These are phyloP conservation scores for Mucor circinelloides DNA, from an alignment of 371 early-diverging fungal genomes.

Conservation along the genomic window DNA sequence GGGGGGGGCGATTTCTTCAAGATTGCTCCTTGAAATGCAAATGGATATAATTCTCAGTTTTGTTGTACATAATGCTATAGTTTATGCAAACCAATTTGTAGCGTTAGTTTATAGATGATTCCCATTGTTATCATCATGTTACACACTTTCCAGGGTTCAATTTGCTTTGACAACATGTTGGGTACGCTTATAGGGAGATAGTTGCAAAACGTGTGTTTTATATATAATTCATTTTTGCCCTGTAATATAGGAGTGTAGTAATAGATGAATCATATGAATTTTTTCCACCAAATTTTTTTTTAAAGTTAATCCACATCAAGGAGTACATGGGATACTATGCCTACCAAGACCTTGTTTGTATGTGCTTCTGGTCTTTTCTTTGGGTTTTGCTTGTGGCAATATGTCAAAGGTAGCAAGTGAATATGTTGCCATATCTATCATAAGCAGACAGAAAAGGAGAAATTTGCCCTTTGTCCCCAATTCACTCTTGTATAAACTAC, in stretches of 20 bases:
- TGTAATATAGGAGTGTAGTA: background rate
- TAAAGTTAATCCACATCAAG: background rate
- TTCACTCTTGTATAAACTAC: background rate
- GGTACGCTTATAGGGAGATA: background rate
- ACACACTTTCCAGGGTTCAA: background rate
- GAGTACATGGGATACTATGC: background rate
- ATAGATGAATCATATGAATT: background rate
- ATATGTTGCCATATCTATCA: conserved; percentile 1
- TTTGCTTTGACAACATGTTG: background rate
- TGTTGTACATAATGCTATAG: no score
- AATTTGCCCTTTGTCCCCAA: background rate
- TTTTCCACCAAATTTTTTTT: background rate
- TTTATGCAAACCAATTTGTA: background rate
- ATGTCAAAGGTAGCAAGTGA: conserved; percentile 12
- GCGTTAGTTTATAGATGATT: background rate
- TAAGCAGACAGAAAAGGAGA: background rate
- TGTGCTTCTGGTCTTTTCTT: background rate
- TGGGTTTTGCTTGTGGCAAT: conserved; percentile 7
- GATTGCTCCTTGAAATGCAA: background rate
- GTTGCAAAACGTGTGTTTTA: background rate
- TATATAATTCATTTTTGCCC: background rate
- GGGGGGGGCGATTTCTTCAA: background rate
- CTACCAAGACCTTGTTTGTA: background rate
- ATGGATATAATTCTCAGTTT: background rate
- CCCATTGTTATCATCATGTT: background rate